Percentiles rank a stretch among this genome's conserved stretches.
Evolutionary conservation across 306 rosid species (phyloP).

Genomic region (Bauhinia variegata): DNA sequence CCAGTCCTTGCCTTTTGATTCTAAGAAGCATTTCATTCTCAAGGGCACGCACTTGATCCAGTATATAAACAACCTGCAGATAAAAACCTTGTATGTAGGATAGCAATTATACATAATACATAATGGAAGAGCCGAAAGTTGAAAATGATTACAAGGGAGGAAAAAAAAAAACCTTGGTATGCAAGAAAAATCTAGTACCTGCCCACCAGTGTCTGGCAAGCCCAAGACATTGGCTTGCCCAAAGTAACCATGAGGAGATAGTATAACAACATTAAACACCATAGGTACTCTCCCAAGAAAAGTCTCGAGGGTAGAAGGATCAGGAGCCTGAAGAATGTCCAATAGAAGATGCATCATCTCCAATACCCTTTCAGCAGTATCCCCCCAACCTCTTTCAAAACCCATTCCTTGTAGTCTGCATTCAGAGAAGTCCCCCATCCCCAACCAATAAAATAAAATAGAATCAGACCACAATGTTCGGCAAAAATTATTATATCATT

Average conservation of each 20-base stretch:
- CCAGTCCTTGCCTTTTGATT: constrained; percentile 78
- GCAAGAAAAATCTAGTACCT: constrained; percentile 53
- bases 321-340: constrained; percentile 94
- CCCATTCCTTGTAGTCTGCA: constrained; percentile 89
- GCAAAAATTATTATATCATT: constrained; percentile 12
- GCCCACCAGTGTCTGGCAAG: constrained; percentile 98
- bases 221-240: constrained; percentile 98
- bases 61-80: constrained; percentile 85
- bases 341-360: constrained; percentile 80
- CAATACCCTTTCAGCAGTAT: constrained; percentile 64
- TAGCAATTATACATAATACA: constrained; percentile 10
- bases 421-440: constrained; percentile 6
- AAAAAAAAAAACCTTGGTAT: constrained; percentile 10
- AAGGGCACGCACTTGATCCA: constrained; percentile 97
- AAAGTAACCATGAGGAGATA: constrained; percentile 92
- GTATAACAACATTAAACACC: constrained; percentile 88
- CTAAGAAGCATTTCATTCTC: constrained; percentile 89
- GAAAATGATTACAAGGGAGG: not conserved
- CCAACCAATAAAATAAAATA: not conserved
- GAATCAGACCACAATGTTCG: not conserved
- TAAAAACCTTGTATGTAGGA: constrained; percentile 16
- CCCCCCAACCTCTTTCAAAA: constrained; percentile 95
- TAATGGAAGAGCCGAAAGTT: constrained; percentile 7
- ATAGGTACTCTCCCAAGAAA: constrained; percentile 91
- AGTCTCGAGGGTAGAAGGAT: constrained; percentile 83